Base-by-base conservation (phyloP, 2,329 filamentous ascomycete species). In the Diaporthe velutina region DNA sequence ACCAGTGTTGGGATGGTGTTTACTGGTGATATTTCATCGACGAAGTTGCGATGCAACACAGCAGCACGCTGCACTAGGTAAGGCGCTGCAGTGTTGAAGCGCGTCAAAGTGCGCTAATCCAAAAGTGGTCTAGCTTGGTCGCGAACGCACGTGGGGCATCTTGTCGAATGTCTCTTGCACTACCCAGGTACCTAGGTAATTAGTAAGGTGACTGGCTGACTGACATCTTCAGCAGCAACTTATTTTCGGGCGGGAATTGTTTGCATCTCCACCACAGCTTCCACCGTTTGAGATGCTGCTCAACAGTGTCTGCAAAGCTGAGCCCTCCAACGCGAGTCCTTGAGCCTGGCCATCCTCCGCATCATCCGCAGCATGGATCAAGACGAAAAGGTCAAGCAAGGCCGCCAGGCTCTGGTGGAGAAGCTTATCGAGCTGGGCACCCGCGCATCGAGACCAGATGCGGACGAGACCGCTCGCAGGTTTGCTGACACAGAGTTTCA, bases 401-500 rank as follows among this genome's bases (percentile, higher is more conserved):
- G 74, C 68, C 80, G 80, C 54, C 78, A 80, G 70, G 79, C 78
- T 40, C 73, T 85, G 30, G 78, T 86, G 10, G 79, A 83, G 48
- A 81, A 81, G 6, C 80, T 84, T 54, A 77, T 83, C 38, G 81
- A 84, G n/a, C 80, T 83, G 19, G 88, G 86, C 6, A 86, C 83
- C 38, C 86, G 84, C 55, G 89, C 89, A 1, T 90, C 89, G 74
- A 82, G 87, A 68, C 88, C 89, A 2, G 82, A 81, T 5, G 77
- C 79, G 15, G 78, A 80, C 10, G 77, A 79, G 33, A 66, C 25
- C 52, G 80, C 79, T 12, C 83, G 83, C 57, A 79, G 75, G 12
- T 77, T 83, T 72, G 80, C 81, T 3, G 84, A 85, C 15, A 78
- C 80, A 52, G 84, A 86, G 70, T 89, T 90, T 61, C 81, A 86